phyloP scores from a whole-genome alignment of 225 moss, liverwort and hornwort genomes.

The Bryum argenteum region DNA sequence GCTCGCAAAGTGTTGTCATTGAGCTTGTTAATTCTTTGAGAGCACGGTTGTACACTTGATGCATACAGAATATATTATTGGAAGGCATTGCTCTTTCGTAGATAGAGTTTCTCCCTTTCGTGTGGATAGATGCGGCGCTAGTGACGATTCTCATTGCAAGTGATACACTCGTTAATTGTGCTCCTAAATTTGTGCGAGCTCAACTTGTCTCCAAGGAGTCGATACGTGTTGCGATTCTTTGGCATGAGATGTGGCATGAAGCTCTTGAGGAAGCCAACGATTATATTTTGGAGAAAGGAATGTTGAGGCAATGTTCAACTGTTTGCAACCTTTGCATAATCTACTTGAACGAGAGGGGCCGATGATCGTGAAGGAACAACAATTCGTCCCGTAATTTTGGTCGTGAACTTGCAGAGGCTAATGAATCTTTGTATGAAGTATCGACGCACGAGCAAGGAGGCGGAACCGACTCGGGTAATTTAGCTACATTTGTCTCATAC shows the following conservation, averaged over 20 bases:
- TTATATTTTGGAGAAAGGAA: conserved; percentile 95
- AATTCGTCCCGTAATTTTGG: conserved; percentile 89
- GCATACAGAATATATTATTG: background rate
- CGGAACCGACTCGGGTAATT: conserved; percentile 91
- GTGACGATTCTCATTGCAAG: conserved; percentile 3
- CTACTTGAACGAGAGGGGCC: conserved; percentile 79
- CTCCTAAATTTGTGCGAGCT: conserved; percentile 59
- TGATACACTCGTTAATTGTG: conserved; percentile 9
- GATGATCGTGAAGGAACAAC: conserved; percentile 81
- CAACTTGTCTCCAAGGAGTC: conserved; percentile 96
- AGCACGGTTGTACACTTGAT: background rate
- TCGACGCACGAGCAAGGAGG: conserved; percentile 85
- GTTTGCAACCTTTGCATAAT: conserved; percentile 81
- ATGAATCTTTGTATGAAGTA: conserved; percentile 97
- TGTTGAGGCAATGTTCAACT: conserved; percentile 90
- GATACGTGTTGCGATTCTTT: conserved; percentile 95
- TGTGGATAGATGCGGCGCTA: background rate
- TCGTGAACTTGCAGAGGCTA: conserved; percentile 92
- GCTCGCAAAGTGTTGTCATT: background rate
- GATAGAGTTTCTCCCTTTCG: conserved; percentile 6
- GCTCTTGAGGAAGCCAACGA: conserved; percentile 97
- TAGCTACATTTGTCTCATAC: background rate
- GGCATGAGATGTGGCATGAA: conserved; percentile 99
- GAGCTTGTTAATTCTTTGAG: background rate
- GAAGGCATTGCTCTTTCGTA: background rate